Base-by-base conservation (phyloP, 1,284 basidiomycete species). In the Pterula multifida region DNA sequence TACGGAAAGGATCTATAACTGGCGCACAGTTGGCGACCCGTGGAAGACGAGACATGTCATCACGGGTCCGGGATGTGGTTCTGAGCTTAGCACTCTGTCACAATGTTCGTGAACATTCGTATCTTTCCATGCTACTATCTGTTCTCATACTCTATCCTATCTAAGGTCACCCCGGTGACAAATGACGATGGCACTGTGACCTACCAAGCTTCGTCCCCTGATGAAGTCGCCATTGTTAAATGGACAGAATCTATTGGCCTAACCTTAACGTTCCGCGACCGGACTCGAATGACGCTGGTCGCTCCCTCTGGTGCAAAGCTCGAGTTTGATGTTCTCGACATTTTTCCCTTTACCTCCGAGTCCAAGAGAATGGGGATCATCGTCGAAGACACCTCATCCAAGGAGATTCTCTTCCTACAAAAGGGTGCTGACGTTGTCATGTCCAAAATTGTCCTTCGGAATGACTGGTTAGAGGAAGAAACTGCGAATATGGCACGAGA, bases 391-490 rank as follows among this genome's bases (percentile, higher is more conserved):
- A 65, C 70, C 0, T 69, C 74, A 26, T 76, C 79, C 0, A 82
- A 85, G 39, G 90, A 94, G 52, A 81, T 94, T 50, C 81, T 75
- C 1, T 98, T 99, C 66, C 73, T 95, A 54, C 90, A 98, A 62
- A 99, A 99, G 63, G 96, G 96, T 11, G 96, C 95, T 0, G 96
- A 99, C 60, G 92, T 94, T 2, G 91, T 98, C 49, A 98, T 99
- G 95, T 75, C 85, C 26, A 78, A 75, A 57, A 93, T 98, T 51
- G 95, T 98, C 19, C 90, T 91, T 60, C 81, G 90, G 57, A 98
- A 98, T 61, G 96, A 98, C 68, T 98, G 96, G 96, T 75, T 99
- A 1, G 96, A 99, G 57, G 96, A 99, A 62, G 96, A 98, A 66
- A 93, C 88, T 13, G 94, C 87, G 11, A 98, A 99, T 62, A 98